These are phyloP conservation scores for Hypoxylon lenormandii DNA, from an alignment of 495 filamentous ascomycete species.

Conservation along the genomic window DNA sequence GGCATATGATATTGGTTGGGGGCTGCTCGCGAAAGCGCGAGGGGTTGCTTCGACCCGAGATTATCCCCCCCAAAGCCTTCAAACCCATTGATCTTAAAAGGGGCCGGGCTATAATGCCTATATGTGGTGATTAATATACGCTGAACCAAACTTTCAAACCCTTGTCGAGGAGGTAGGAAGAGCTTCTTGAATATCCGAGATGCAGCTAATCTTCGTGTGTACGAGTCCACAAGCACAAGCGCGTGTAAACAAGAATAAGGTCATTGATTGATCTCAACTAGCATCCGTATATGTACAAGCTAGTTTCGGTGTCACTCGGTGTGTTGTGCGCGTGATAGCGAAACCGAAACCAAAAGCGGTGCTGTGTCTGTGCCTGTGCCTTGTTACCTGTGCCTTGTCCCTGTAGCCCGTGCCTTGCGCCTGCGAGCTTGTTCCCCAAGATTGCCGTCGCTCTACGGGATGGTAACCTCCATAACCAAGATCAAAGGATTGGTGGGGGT, in stretches of 20 bases:
- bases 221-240: constrained; percentile 35
- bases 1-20: constrained; percentile 40
- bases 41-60: constrained; percentile 55
- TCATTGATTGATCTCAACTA: constrained; percentile 23
- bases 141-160: constrained; percentile 47
- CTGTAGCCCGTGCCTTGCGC: no score
- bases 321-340: constrained; percentile 41
- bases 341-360: not conserved
- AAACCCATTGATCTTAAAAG: constrained; percentile 49
- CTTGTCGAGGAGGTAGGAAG: constrained; percentile 36
- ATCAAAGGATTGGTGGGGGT: constrained; percentile 49
- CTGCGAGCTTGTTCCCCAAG: constrained; percentile 27
- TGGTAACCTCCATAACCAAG: constrained; percentile 51
- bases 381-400: no score
- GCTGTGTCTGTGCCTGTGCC: constrained; percentile 13
- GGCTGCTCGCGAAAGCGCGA: constrained; percentile 33
- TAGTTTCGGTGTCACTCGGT: constrained; percentile 46
- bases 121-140: constrained; percentile 61
- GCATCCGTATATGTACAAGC: constrained; percentile 26
- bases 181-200: constrained; percentile 41
- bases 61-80: constrained; percentile 50
- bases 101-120: constrained; percentile 55
- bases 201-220: constrained; percentile 45
- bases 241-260: constrained; percentile 34
- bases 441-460: constrained; percentile 50